Evolutionary conservation across 305 asterid genomes (phyloP).

Genomic region (Rubia balearica): DNA sequence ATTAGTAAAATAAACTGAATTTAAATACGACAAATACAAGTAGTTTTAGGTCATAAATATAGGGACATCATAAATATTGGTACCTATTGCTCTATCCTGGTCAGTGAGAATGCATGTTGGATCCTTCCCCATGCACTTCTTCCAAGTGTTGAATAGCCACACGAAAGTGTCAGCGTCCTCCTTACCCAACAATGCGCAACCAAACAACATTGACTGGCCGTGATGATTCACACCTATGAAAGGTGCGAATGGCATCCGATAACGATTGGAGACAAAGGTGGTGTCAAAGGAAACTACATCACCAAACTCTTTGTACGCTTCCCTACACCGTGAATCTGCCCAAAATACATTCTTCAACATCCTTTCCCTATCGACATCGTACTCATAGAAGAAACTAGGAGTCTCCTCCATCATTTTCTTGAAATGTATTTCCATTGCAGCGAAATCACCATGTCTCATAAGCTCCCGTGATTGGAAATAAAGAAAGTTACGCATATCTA

Average conservation of each 20-base stretch:
- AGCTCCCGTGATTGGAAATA: too few species aligned
- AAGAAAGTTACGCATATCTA: too few species aligned
- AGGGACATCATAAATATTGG: too few species aligned
- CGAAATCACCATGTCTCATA: not conserved
- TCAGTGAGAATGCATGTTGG: not conserved
- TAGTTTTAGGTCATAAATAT: too few species aligned
- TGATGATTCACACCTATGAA: constrained; percentile 83
- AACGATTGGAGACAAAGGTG: constrained; percentile 77
- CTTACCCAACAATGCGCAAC: constrained; percentile 57
- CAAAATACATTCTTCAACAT: constrained; percentile 43
- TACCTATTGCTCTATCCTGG: not conserved
- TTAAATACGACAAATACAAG: too few species aligned
- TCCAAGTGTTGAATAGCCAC: not conserved
- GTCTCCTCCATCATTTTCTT: not conserved
- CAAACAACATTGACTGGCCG: constrained; percentile 68
- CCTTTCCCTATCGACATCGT: not conserved
- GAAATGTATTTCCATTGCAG: not conserved
- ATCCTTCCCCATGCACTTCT: not conserved
- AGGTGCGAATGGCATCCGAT: constrained; percentile 79
- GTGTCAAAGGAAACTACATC: constrained; percentile 77
- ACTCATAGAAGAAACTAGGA: not conserved
- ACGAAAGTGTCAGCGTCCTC: not conserved
- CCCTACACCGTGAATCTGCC: constrained; percentile 84
- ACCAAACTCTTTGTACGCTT: constrained; percentile 65
- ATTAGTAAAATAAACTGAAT: too few species aligned